Percentiles rank a stretch among this genome's conserved stretches.
Evolutionary conservation across 441 rosid genomes (phyloP).

Genomic region (Euphorbia celastroides): DNA sequence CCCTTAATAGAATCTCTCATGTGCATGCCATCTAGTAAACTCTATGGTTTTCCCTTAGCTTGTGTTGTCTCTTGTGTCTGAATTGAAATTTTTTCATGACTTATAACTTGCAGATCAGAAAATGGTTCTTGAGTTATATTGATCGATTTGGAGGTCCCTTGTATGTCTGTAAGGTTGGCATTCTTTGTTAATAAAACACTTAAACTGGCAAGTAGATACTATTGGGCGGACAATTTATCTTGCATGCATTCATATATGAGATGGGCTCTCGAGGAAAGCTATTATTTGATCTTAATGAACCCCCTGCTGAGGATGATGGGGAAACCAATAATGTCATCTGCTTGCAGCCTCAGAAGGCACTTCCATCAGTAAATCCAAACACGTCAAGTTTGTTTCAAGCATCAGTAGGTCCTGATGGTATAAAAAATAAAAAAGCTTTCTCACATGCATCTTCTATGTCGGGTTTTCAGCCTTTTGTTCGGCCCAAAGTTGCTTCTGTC

Average conservation of each 20-base stretch:
- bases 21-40: neutral
- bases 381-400: slow-evolving; percentile 45
- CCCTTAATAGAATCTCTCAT: neutral
- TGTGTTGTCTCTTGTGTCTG: neutral
- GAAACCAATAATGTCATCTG: slow-evolving; percentile 38
- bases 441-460: slow-evolving; percentile 74
- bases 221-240: slow-evolving; percentile 28
- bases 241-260: slow-evolving; percentile 72
- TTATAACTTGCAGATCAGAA: slow-evolving; percentile 21
- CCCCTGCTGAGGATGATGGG: slow-evolving; percentile 70
- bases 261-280: slow-evolving; percentile 87
- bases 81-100: neutral
- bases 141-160: slow-evolving; percentile 12
- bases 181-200: slow-evolving; percentile 26
- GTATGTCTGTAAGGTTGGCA: slow-evolving; percentile 21
- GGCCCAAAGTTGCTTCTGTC: slow-evolving; percentile 30
- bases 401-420: slow-evolving; percentile 43
- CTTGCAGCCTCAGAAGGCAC: slow-evolving; percentile 54
- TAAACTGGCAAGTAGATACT: slow-evolving; percentile 16
- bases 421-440: slow-evolving; percentile 52
- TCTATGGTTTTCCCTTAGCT: neutral
- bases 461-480: slow-evolving; percentile 90
- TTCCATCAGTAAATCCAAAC: slow-evolving; percentile 39
- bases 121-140: slow-evolving; percentile 15
- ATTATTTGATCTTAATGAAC: slow-evolving; percentile 96